phyloP scores from a whole-genome alignment of 768 basidiomycete species.

The Calvatia gigantea region DNA sequence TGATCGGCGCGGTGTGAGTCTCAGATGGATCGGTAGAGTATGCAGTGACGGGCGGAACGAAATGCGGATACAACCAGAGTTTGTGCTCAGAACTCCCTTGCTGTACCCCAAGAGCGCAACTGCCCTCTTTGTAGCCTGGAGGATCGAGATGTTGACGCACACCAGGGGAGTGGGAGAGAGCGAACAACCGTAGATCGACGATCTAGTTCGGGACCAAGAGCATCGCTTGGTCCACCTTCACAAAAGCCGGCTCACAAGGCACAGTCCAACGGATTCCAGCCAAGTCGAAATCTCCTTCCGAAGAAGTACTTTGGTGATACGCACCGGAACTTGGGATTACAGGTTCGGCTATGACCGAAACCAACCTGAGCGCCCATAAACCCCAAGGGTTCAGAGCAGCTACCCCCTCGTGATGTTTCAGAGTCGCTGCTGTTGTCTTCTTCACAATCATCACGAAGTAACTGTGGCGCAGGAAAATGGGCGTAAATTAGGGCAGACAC shows the following conservation, averaged over 20 bases:
- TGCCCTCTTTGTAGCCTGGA: constrained; percentile 36
- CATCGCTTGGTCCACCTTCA: constrained; percentile 41
- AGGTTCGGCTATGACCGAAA: constrained; percentile 48
- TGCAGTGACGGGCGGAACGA: constrained; percentile 38
- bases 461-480: constrained; percentile 25
- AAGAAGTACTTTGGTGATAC: constrained; percentile 35
- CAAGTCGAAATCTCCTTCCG: constrained; percentile 42
- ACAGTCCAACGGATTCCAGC: constrained; percentile 39
- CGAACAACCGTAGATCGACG: constrained; percentile 39
- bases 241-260: constrained; percentile 41
- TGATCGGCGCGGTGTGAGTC: constrained; percentile 40
- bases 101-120: constrained; percentile 29
- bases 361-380: constrained; percentile 29
- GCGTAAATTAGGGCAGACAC: constrained; percentile 14
- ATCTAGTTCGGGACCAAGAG: constrained; percentile 43
- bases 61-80: constrained; percentile 38
- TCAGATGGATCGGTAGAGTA: constrained; percentile 39
- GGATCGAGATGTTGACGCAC: constrained; percentile 37
- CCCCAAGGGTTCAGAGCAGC: constrained; percentile 27
- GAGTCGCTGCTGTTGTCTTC: constrained; percentile 21
- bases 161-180: constrained; percentile 31
- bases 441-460: constrained; percentile 30
- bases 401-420: constrained; percentile 33
- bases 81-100: constrained; percentile 29
- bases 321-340: constrained; percentile 47